Conservation (phyloP, 1,284 basidiomycete genomes). For the Moniliophthora roreri region DNA sequence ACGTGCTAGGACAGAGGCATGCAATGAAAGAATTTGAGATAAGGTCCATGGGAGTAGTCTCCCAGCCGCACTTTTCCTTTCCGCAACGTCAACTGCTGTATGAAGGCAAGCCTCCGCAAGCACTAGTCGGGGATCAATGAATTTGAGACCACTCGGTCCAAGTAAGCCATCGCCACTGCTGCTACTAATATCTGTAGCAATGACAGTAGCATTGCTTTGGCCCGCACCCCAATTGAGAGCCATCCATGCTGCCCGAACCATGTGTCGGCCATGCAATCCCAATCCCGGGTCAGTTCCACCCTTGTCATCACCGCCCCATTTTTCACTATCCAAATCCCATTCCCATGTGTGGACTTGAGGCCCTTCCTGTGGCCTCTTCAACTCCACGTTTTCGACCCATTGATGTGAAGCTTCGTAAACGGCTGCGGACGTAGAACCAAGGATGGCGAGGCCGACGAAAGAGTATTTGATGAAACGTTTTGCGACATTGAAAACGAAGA, state of each 20-base stretch:
- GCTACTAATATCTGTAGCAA: slow-evolving; percentile 32
- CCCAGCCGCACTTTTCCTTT: slow-evolving; percentile 33
- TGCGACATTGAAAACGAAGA: slow-evolving; percentile 30
- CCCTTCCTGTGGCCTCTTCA: slow-evolving; percentile 50
- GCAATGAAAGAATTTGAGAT: slow-evolving; percentile 58
- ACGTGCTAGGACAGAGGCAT: slow-evolving; percentile 67
- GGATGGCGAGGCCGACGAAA: slow-evolving; percentile 25
- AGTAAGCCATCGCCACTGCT: slow-evolving; percentile 32
- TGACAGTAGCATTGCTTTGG: slow-evolving; percentile 32
- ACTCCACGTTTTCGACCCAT: slow-evolving; percentile 67
- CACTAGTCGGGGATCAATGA: slow-evolving; percentile 53
- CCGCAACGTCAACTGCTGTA: slow-evolving; percentile 48
- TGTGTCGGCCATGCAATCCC: slow-evolving; percentile 64
- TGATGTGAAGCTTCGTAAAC: slow-evolving; percentile 54
- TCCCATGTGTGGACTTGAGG: slow-evolving; percentile 60
- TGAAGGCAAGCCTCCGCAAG: slow-evolving; percentile 56
- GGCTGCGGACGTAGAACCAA: slow-evolving; percentile 26
- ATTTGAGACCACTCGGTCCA: slow-evolving; percentile 38
- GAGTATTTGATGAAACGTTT: slow-evolving; percentile 34
- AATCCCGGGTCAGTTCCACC: slow-evolving; percentile 78
- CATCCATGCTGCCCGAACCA: slow-evolving; percentile 77
- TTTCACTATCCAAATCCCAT: slow-evolving; percentile 71
- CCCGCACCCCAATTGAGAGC: slow-evolving; percentile 72
- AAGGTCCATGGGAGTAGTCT: slow-evolving; percentile 53
- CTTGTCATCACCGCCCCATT: slow-evolving; percentile 68